Percentiles rank a stretch among this genome's conserved stretches.
Conservation (phyloP, 2,329 filamentous ascomycete genomes). For the Dothiorella sarmentorum region DNA sequence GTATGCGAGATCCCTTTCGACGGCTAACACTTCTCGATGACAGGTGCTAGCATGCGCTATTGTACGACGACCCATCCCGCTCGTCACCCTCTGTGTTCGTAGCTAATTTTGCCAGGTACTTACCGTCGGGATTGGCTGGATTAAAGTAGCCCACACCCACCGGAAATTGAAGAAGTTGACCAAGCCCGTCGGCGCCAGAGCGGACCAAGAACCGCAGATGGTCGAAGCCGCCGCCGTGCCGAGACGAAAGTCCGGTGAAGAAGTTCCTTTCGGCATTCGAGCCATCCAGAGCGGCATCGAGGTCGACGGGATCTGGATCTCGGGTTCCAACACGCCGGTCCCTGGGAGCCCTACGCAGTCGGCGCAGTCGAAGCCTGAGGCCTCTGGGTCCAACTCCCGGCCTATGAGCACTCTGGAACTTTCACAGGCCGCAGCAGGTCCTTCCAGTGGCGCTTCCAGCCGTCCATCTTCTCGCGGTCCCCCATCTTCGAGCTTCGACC, state of each 20-base stretch:
- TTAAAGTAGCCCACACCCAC: slow-evolving; percentile 56
- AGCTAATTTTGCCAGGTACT: slow-evolving; percentile 46
- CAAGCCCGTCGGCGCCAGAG: slow-evolving; percentile 37
- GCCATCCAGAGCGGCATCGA: slow-evolving; percentile 80
- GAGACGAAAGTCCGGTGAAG: slow-evolving; percentile 47
- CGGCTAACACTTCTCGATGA: slow-evolving; percentile 26
- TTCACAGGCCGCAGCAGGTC: slow-evolving; percentile 16
- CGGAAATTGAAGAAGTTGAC: slow-evolving; percentile 43
- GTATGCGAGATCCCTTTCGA: slow-evolving; percentile 5
- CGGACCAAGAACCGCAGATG: slow-evolving; percentile 52
- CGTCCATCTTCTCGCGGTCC: slow-evolving; percentile 31
- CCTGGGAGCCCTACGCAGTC: slow-evolving; percentile 31
- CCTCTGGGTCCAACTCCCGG: slow-evolving; percentile 1
- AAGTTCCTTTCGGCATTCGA: slow-evolving; percentile 81
- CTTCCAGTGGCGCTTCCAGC: slow-evolving; percentile 32
- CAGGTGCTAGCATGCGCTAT: slow-evolving; percentile 73
- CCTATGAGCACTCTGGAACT: slow-evolving; percentile 6
- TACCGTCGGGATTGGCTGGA: slow-evolving; percentile 65
- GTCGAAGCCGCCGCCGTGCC: slow-evolving; percentile 52
- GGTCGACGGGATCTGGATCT: slow-evolving; percentile 72
- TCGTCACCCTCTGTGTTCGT: neutral
- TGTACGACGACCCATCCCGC: slow-evolving; percentile 35
- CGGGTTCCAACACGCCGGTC: slow-evolving; percentile 42
- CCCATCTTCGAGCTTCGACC: slow-evolving; percentile 37
- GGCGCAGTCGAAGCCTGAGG: neutral